Percentiles rank a stretch among this genome's conserved stretches.
phyloP scores from a whole-genome alignment of 2,329 filamentous ascomycete genomes.

The Pseudogymnoascus sp. region DNA sequence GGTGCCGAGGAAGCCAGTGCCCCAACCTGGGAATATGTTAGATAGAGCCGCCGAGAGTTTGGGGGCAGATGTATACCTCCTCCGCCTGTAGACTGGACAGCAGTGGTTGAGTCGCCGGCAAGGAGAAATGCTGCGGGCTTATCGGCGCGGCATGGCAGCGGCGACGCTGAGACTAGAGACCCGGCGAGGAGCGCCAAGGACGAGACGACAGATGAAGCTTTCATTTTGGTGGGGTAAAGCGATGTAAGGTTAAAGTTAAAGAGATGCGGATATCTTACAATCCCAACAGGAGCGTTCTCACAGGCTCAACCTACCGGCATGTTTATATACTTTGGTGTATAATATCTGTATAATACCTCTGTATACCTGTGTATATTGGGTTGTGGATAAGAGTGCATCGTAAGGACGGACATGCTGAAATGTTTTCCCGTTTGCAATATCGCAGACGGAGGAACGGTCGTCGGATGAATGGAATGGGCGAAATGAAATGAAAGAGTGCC shows the following conservation, averaged over 20 bases:
- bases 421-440: slow-evolving; percentile 8
- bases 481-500: neutral
- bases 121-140: slow-evolving; percentile 33
- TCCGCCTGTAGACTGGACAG: slow-evolving; percentile 15
- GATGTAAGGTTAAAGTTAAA: neutral
- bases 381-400: neutral
- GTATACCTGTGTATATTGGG: neutral
- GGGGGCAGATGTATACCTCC: slow-evolving; percentile 10
- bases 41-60: neutral
- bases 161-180: neutral
- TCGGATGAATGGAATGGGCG: slow-evolving; percentile 1
- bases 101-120: slow-evolving; percentile 37
- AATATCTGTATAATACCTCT: neutral
- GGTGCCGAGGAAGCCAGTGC: slow-evolving; percentile 41
- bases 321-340: neutral
- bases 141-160: neutral
- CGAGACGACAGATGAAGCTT: slow-evolving; percentile 1
- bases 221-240: neutral
- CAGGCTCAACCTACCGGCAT: neutral
- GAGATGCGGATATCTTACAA: neutral
- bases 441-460: neutral
- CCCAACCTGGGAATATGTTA: slow-evolving; percentile 35
- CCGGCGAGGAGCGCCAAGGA: slow-evolving; percentile 4
- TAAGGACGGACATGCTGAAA: slow-evolving; percentile 6
- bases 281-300: neutral